phyloP scores from a whole-genome alignment of 164 flowering plant genomes.

The Magnolia kwangsiensis region DNA sequence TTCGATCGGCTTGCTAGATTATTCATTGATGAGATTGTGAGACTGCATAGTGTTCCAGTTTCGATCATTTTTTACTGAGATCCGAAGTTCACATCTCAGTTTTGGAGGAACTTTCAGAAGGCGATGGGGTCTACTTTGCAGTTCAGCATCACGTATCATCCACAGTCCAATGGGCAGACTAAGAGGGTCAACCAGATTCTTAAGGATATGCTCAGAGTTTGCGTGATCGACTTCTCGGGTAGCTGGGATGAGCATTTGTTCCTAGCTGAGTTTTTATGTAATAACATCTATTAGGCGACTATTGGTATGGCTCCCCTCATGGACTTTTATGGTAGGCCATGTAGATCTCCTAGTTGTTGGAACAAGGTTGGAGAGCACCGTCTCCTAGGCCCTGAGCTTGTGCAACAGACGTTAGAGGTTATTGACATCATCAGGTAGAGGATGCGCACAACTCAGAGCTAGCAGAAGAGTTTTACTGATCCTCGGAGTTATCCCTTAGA shows the following conservation, averaged over 20 bases:
- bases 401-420: background rate
- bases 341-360: background rate
- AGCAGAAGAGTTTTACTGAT: conserved; percentile 3
- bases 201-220: background rate
- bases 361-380: background rate
- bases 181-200: background rate
- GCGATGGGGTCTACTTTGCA: background rate
- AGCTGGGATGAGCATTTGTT: background rate
- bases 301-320: background rate
- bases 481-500: background rate
- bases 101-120: background rate
- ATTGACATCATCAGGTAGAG: background rate
- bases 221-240: background rate
- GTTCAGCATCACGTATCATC: background rate
- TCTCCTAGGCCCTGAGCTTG: background rate
- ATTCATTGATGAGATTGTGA: background rate
- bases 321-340: background rate
- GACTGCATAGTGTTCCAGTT: too few relatives aligned
- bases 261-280: background rate
- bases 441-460: background rate
- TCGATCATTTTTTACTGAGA: background rate
- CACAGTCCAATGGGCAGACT: too few relatives aligned
- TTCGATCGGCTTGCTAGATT: background rate
- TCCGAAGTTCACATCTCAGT: background rate
- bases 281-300: background rate